Base-by-base conservation (phyloP, 352 stramenopile species). In the Pythium utonaiense region DNA sequence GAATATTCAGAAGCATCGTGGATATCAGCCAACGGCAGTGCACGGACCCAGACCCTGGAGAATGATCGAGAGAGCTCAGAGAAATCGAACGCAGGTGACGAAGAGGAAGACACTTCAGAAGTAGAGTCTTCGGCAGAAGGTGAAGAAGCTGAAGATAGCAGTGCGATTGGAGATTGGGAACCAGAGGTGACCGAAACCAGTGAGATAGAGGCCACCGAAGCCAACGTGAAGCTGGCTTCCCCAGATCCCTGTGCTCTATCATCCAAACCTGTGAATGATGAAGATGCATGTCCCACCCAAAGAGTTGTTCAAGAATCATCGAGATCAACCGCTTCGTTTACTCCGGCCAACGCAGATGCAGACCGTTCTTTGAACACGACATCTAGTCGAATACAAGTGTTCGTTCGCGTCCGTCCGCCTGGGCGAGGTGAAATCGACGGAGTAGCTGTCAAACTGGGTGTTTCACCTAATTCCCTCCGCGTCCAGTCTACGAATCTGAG, bases 321-420 rank as follows among this genome's bases (percentile, higher is more conserved):
- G 24, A 17, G 40, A 47, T 47, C 40, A n/a, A 47, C 40, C 5
- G n/a, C n/a, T 4, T 47, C 40, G 13, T 16, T 22, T 31, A 16
- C 19, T 21, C 22, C 21, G 31, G 9, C 8, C n/a, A n/a, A 16
- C 14, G 9, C 10, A 13, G 10, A 13, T 19, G 8, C 34, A 4
- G 34, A 16, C 10, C 34, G 4, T 16, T 42, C 34, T 33, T 5
- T 33, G 5, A 31, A 2, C 8, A 21, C 28, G 2, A 56, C 53
- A 3, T 57, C 69, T 30, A 64, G 53, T 38, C 66, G 60, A 41
- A 88, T 91, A 17, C 77, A 88, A 70, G 81, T 93, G 17, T 67
- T 88, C 51, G 73, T 93, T 44, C 77, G 83, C n/a, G 76, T 93
- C n/a, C 79, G 83, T 24, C 83, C 81, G 13, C 40, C 25, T 30